These are phyloP conservation scores for Rhodotorula glutinis DNA, from an alignment of 1,284 basidiomycete genomes.

Conservation along the genomic window DNA sequence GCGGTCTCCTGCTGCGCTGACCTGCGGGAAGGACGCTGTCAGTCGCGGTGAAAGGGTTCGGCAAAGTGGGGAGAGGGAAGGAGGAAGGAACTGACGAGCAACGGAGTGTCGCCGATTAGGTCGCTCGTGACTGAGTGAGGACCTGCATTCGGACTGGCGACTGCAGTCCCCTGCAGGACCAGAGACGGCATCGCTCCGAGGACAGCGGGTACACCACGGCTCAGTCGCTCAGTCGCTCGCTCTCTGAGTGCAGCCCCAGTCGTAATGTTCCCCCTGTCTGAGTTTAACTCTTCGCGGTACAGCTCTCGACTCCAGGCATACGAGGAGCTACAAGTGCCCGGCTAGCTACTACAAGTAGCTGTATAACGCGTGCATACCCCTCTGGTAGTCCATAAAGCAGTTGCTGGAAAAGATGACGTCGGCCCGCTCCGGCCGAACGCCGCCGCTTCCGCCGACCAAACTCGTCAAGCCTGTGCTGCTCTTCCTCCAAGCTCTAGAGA, in stretches of 20 bases:
- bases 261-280: too few species aligned
- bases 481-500: neutral
- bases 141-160: constrained; percentile 7
- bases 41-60: neutral
- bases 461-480: too few species aligned
- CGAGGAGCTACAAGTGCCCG: neutral
- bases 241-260: too few species aligned
- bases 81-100: constrained; percentile 8
- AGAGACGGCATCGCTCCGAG: constrained; percentile 14
- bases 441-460: too few species aligned
- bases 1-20: constrained; percentile 20
- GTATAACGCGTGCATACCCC: too few species aligned
- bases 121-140: neutral
- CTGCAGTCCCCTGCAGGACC: constrained; percentile 5
- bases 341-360: too few species aligned
- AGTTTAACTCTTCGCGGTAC: too few species aligned
- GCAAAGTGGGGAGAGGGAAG: neutral
- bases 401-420: neutral
- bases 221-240: too few species aligned
- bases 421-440: too few species aligned
- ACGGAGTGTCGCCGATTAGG: neutral
- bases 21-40: neutral
- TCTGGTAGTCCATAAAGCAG: too few species aligned
- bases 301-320: neutral
- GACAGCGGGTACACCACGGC: too few species aligned